phyloP scores from a whole-genome alignment of 2,329 filamentous ascomycete species.

The Pseudogymnoascus sp. region DNA sequence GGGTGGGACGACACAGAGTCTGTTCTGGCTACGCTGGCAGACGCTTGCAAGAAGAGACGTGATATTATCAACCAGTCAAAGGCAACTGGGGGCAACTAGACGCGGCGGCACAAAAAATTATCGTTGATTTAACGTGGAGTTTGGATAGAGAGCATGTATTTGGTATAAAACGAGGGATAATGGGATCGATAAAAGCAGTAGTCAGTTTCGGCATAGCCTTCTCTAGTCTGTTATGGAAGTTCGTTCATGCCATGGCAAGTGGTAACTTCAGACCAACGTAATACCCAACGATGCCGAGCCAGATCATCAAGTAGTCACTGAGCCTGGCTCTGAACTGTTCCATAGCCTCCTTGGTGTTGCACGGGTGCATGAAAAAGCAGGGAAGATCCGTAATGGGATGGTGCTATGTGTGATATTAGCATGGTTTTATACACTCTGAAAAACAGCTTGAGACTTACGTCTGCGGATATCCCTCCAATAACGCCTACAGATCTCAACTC shows the following conservation, averaged over 20 bases:
- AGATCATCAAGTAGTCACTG: conserved; percentile 71
- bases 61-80: neutral
- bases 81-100: neutral
- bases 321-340: conserved; percentile 46
- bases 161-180: conserved; percentile 8
- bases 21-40: conserved; percentile 68
- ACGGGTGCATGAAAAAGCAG: conserved; percentile 88
- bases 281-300: conserved; percentile 80
- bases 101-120: neutral
- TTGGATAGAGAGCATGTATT: conserved; percentile 2
- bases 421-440: neutral
- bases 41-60: conserved; percentile 62
- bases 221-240: neutral
- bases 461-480: conserved; percentile 66
- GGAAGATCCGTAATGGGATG: conserved; percentile 74
- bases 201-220: conserved; percentile 3
- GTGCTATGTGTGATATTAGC: conserved; percentile 21
- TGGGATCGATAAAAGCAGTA: neutral
- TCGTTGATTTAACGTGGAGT: conserved; percentile 2
- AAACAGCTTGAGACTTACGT: conserved; percentile 47
- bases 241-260: conserved; percentile 48
- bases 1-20: conserved; percentile 81
- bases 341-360: conserved; percentile 77
- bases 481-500: conserved; percentile 52
- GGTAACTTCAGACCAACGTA: conserved; percentile 73